phyloP scores from a whole-genome alignment of 441 rosid genomes.

The Populus hybrid region DNA sequence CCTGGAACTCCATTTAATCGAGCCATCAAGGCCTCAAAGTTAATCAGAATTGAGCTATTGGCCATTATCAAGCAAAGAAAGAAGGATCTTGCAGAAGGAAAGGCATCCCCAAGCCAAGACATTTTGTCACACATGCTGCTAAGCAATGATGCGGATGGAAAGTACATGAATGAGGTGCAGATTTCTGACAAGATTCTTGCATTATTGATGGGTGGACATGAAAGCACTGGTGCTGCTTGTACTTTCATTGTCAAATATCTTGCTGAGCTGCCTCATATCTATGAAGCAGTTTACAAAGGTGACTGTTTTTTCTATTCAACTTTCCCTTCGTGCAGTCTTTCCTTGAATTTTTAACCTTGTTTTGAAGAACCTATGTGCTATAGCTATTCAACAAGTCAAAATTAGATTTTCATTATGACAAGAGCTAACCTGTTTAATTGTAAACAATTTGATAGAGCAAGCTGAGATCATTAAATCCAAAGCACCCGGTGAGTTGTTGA shows the following conservation, averaged over 20 bases:
- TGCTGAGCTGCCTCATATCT: slow-evolving; percentile 35
- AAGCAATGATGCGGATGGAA: slow-evolving; percentile 23
- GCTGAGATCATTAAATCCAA: slow-evolving; percentile 13
- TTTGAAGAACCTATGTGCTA: no score
- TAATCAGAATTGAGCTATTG: slow-evolving; percentile 28
- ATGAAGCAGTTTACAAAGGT: slow-evolving; percentile 31
- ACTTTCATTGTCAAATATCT: slow-evolving; percentile 41
- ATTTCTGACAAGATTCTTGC: slow-evolving; percentile 45
- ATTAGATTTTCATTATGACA: no score
- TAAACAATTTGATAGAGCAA: slow-evolving; percentile 12
- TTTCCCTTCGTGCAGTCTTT: no score
- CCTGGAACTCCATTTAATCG: slow-evolving; percentile 39
- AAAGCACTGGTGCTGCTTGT: slow-evolving; percentile 37
- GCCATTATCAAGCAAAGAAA: slow-evolving; percentile 28
- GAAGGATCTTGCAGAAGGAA: slow-evolving; percentile 21
- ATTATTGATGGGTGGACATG: slow-evolving; percentile 42
- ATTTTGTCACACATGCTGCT: slow-evolving; percentile 36
- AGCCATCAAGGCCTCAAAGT: slow-evolving; percentile 33
- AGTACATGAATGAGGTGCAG: slow-evolving; percentile 26
- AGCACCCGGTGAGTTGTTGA: slow-evolving; percentile 10
- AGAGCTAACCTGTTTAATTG: background rate
- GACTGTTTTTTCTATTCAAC: no score
- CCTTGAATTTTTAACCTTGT: no score
- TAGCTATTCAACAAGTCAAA: no score
- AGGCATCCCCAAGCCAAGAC: slow-evolving; percentile 24